phyloP scores from a whole-genome alignment of 1,284 basidiomycete genomes.

The Melanopsichium pennsylvanicum region DNA sequence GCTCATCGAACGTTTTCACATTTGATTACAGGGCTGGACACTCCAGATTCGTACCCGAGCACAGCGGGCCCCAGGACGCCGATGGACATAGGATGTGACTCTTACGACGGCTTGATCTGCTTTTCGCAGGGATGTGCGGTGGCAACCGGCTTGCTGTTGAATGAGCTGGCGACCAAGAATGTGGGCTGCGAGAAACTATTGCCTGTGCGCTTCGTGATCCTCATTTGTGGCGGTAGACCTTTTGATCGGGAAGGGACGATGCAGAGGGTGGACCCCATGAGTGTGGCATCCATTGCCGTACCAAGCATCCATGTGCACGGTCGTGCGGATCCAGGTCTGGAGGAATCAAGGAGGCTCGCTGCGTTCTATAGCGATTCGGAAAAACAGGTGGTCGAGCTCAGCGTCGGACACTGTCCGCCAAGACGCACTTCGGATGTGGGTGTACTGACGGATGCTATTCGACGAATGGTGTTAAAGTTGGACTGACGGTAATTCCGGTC shows the following conservation, averaged over 20 bases:
- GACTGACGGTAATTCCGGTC: not conserved
- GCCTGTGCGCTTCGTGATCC: conserved; percentile 27
- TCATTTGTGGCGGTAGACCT: conserved; percentile 42
- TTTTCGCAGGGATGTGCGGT: conserved; percentile 50
- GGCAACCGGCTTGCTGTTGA: conserved; percentile 28
- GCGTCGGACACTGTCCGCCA: conserved; percentile 41
- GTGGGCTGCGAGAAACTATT: not conserved
- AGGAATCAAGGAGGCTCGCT: conserved; percentile 21
- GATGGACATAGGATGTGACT: not conserved
- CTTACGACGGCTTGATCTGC: conserved; percentile 41
- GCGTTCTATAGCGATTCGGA: conserved; percentile 12
- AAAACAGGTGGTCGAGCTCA: conserved; percentile 35
- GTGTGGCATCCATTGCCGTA: conserved; percentile 5
- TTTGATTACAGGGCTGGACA: conserved; percentile 2
- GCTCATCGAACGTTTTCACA: not conserved
- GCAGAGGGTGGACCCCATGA: conserved; percentile 13
- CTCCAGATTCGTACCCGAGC: conserved; percentile 16
- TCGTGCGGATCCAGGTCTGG: conserved; percentile 21
- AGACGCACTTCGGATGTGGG: conserved; percentile 27
- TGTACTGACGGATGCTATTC: conserved; percentile 23
- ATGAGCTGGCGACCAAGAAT: conserved; percentile 1
- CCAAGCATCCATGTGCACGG: conserved; percentile 39
- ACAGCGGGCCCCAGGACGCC: conserved; percentile 18
- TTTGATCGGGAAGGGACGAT: conserved; percentile 21
- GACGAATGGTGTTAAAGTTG: not conserved